phyloP scores from a whole-genome alignment of 164 flowering plant species.

The Vitis labrusca region DNA sequence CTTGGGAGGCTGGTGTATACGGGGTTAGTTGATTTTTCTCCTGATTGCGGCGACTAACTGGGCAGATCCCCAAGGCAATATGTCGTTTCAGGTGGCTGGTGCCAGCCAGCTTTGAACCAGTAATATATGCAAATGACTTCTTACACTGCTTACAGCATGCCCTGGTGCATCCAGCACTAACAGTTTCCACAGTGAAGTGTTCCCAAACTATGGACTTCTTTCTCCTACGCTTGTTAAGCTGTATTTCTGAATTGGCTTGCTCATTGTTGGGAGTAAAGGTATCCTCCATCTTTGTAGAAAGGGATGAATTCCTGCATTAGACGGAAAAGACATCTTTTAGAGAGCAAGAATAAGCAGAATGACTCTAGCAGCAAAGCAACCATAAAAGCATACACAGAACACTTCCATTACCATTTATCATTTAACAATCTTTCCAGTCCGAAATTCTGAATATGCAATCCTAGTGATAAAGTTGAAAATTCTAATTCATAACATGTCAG shows the following conservation, averaged over 20 bases:
- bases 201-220: slow-evolving; percentile 93
- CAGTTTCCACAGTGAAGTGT: slow-evolving; percentile 59
- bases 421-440: neutral
- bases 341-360: neutral
- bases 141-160: slow-evolving; percentile 84
- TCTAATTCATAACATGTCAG: too few species aligned
- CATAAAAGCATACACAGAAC: neutral
- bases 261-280: slow-evolving; percentile 21
- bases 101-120: slow-evolving; percentile 72
- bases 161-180: slow-evolving; percentile 51
- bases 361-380: neutral
- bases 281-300: slow-evolving; percentile 26
- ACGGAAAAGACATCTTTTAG: neutral
- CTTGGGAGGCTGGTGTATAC: slow-evolving; percentile 23
- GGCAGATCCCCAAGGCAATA: slow-evolving; percentile 65
- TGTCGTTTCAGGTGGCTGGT: slow-evolving; percentile 94
- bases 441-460: neutral
- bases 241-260: slow-evolving; percentile 33
- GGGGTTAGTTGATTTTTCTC: slow-evolving; percentile 29
- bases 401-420: neutral
- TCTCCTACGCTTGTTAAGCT: slow-evolving; percentile 59
- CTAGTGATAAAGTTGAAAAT: too few species aligned
- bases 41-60: slow-evolving; percentile 29
- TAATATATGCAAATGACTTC: slow-evolving; percentile 75
- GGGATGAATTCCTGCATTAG: slow-evolving; percentile 1